Base-by-base conservation (phyloP, 2,329 filamentous ascomycete species). In the Scedosporium apiospermum region DNA sequence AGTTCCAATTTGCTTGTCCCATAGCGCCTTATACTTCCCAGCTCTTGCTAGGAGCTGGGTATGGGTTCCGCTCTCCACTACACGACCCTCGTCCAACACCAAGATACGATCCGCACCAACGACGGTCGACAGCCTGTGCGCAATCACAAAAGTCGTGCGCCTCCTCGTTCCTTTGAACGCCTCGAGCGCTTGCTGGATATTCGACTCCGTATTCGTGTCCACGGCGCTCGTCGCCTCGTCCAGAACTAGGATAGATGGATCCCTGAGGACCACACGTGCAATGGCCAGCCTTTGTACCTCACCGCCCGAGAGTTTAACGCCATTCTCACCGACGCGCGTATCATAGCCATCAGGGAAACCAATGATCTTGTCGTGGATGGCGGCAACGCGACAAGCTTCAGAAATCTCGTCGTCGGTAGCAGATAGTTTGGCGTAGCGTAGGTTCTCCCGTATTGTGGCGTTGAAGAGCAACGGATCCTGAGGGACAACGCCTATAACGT, bases 401-500 rank as follows among this genome's bases (percentile, higher is more conserved):
- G 81, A 76, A 57, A 87, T 78, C 34, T 89, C 82, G 6, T 79
- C 79, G 53, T 88, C 81, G 0, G 81, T 84, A 1, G 86, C 85
- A n/a, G 80, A 77, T 1, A 84, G 79, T 10, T 80, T 79, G 1
- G 84, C 84, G 70, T 89, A 89, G 2, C 80, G 79, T 26, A 90
- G 74, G 67, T 89, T 90, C 18, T 88, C 81, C 68, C 85, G 78
- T 51, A 89, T 80, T 1, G 83, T 82, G 38, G 81, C 78, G 68
- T 88, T 86, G 74, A 89, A 89, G 7, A 89, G 74, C 0, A 80
- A 75, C 0, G 86, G 82, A 64, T 87, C 83, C 71, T 90, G 84
- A 2, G 86, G 86, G 0, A 89, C 86, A 12, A 88, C 78, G 21
- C 85, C 86, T 27, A 89, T 78, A 2, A 77, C 75, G 21, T 83